Conservation (phyloP, 345 rosid species). For the Physaria fendleri region DNA sequence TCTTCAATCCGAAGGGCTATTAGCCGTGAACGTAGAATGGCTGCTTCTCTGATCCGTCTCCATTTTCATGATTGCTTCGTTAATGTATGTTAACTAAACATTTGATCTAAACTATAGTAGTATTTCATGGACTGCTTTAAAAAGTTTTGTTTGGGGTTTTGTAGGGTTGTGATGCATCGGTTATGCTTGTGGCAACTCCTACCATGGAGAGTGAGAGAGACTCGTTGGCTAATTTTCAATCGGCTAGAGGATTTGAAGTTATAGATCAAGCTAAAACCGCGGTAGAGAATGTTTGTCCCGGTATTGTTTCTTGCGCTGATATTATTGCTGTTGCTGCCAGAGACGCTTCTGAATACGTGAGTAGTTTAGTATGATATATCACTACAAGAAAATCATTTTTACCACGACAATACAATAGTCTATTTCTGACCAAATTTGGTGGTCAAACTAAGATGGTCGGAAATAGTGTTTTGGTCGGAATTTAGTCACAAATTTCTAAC, state of each 20-base stretch:
- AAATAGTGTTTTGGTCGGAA: no score
- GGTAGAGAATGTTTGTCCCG: conserved; percentile 42
- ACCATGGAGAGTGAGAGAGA: conserved; percentile 32
- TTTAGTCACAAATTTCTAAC: no score
- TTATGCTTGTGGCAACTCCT: conserved; percentile 35
- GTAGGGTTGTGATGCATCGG: conserved; percentile 55
- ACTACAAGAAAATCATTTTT: no score
- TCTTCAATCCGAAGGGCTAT: conserved; percentile 29
- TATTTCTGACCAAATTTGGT: no score
- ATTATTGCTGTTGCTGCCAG: conserved; percentile 54
- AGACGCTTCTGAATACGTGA: conserved; percentile 42
- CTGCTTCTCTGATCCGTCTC: conserved; percentile 56
- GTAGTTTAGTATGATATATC: no score
- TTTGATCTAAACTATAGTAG: not conserved
- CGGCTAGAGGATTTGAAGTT: conserved; percentile 39
- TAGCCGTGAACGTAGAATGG: conserved; percentile 48
- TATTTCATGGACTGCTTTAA: conserved; percentile 6
- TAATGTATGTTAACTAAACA: conserved; percentile 4
- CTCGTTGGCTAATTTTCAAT: conserved; percentile 16
- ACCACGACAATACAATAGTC: no score
- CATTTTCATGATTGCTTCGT: conserved; percentile 63
- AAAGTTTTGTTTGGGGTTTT: not conserved
- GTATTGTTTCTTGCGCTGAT: conserved; percentile 63
- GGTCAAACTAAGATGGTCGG: no score
- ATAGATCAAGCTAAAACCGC: conserved; percentile 47